Conservation (phyloP, 2,329 filamentous ascomycete genomes). For the Juglanconis oblonga region DNA sequence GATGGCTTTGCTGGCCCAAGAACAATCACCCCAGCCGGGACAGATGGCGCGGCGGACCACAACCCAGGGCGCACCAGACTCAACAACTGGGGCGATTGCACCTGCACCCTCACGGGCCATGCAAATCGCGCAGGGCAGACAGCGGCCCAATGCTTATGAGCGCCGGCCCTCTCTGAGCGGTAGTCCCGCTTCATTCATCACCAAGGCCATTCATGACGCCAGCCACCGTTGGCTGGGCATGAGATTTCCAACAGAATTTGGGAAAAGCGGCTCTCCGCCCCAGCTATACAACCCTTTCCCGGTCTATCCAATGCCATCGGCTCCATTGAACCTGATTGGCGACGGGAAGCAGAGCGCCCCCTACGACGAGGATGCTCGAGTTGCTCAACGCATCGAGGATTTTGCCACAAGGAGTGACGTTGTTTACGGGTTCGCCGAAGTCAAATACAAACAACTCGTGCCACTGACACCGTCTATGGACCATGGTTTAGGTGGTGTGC, state of each 20-base stretch:
- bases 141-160: constrained; percentile 60
- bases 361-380: constrained; percentile 75
- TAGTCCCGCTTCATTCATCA: constrained; percentile 76
- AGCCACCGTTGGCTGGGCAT: constrained; percentile 73
- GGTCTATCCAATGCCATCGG: constrained; percentile 70
- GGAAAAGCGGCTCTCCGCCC: constrained; percentile 69
- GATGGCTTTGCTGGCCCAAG: constrained; percentile 47
- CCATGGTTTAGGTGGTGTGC: constrained; percentile 64
- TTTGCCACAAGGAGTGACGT: constrained; percentile 91
- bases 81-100: constrained; percentile 66
- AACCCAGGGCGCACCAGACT: constrained; percentile 69
- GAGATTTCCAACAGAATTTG: constrained; percentile 62
- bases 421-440: constrained; percentile 95
- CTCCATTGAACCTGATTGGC: constrained; percentile 61
- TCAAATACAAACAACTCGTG: constrained; percentile 97
- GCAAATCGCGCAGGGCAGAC: constrained; percentile 67
- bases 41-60: constrained; percentile 73
- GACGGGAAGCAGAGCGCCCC: constrained; percentile 59
- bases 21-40: constrained; percentile 53
- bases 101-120: constrained; percentile 68
- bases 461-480: constrained; percentile 78
- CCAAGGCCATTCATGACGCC: constrained; percentile 92
- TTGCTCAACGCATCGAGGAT: constrained; percentile 83
- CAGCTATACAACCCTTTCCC: constrained; percentile 79
- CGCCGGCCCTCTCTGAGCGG: constrained; percentile 76